Conservation (phyloP, 371 early-diverging fungal genomes). For the Syncephalastrum contaminatum region DNA sequence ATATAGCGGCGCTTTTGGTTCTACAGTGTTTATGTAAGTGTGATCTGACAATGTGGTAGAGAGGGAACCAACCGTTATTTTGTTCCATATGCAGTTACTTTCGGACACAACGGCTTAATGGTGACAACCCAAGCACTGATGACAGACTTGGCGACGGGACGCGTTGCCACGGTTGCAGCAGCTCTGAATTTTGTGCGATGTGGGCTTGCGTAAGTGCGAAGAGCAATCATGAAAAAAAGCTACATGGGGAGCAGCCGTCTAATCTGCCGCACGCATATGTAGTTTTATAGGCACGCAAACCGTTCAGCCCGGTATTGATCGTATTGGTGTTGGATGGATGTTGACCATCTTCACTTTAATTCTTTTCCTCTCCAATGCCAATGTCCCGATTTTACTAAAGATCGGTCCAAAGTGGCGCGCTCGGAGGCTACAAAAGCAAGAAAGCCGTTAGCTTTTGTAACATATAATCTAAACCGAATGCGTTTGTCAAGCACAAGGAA, state of each 20-base stretch:
- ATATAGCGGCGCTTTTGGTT: conserved; percentile 23
- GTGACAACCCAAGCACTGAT: conserved; percentile 26
- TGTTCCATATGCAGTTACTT: not conserved
- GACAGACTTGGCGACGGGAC: conserved; percentile 36
- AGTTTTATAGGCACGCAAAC: conserved; percentile 14
- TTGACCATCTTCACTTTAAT: conserved; percentile 19
- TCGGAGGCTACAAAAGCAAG: not conserved
- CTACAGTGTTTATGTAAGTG: conserved; percentile 32
- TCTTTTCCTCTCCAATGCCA: conserved; percentile 6
- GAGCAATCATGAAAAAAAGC: too few relatives aligned
- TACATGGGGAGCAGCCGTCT: too few relatives aligned
- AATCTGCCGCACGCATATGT: not conserved
- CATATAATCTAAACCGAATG: too few relatives aligned
- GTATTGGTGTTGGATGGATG: conserved; percentile 26
- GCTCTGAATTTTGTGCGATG: conserved; percentile 39
- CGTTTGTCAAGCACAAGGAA: too few relatives aligned
- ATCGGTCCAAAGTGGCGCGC: conserved; percentile 21
- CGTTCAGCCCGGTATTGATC: conserved; percentile 26
- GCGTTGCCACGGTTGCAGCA: conserved; percentile 43
- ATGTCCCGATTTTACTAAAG: conserved; percentile 16
- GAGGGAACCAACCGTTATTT: not conserved
- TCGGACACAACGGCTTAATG: conserved; percentile 16
- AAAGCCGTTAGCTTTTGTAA: too few relatives aligned
- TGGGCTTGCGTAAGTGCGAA: conserved; percentile 28
- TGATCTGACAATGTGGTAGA: too few relatives aligned